Evolutionary conservation across 2,329 filamentous ascomycete genomes (phyloP).

Genomic region (Trichoderma afroharzianum): DNA sequence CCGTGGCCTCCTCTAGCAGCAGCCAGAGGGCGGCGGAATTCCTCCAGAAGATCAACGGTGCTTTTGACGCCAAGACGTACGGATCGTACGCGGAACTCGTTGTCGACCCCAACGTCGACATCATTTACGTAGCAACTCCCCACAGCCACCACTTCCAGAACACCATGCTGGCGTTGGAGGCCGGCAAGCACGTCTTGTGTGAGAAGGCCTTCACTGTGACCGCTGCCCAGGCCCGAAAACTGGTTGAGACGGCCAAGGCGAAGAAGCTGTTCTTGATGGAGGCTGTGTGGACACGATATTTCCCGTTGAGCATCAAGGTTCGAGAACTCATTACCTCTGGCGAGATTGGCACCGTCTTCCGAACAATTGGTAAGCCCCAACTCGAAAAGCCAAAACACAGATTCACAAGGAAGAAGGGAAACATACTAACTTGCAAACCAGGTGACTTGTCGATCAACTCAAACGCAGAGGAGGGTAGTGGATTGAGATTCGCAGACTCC

Average conservation of each 20-base stretch:
- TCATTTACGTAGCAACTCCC: slow-evolving; percentile 85
- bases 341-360: slow-evolving; percentile 58
- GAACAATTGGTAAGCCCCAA: slow-evolving; percentile 45
- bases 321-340: slow-evolving; percentile 59
- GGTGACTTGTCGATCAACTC: slow-evolving; percentile 61
- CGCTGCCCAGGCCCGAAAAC: slow-evolving; percentile 68
- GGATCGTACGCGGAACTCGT: slow-evolving; percentile 81
- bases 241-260: slow-evolving; percentile 66
- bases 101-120: slow-evolving; percentile 72
- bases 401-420: background rate
- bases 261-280: slow-evolving; percentile 80
- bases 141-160: slow-evolving; percentile 95
- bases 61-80: slow-evolving; percentile 66
- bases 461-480: slow-evolving; percentile 44
- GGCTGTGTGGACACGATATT: slow-evolving; percentile 86
- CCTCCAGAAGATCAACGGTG: slow-evolving; percentile 66
- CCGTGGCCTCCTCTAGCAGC: slow-evolving; percentile 76
- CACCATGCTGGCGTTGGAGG: slow-evolving; percentile 75
- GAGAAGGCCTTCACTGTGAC: slow-evolving; percentile 90
- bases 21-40: slow-evolving; percentile 67
- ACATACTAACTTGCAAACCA: slow-evolving; percentile 20
- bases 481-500: slow-evolving; percentile 54
- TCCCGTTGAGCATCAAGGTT: slow-evolving; percentile 75
- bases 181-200: slow-evolving; percentile 84
- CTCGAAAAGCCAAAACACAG: background rate